Conservation (phyloP, 805 yeast species). For the Maudiozyma serrabonitensis region DNA sequence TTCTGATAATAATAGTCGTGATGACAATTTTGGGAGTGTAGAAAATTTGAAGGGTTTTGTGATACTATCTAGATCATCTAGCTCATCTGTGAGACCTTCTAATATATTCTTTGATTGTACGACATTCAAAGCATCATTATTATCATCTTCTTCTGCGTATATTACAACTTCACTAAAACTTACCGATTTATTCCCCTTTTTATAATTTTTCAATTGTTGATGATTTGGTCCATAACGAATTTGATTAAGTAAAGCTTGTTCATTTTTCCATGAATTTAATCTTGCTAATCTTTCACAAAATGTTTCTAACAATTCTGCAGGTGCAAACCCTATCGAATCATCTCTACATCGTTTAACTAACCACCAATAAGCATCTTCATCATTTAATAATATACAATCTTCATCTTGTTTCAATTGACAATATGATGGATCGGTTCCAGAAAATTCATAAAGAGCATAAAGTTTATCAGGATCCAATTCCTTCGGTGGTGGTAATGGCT, state of each 20-base stretch:
- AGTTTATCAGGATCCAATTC: conserved; percentile 74
- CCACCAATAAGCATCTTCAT: conserved; percentile 96
- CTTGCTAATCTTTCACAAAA: conserved; percentile 85
- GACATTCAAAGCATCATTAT: not conserved
- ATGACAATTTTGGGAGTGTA: too few species aligned
- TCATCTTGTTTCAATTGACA: conserved; percentile 72
- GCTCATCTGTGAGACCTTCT: too few species aligned
- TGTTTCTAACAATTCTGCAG: conserved; percentile 90
- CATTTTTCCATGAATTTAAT: conserved; percentile 84
- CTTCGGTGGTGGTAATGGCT: conserved; percentile 50
- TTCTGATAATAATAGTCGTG: too few species aligned
- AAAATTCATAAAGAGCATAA: conserved; percentile 78
- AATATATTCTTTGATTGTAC: too few species aligned
- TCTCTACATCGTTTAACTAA: conserved; percentile 50
- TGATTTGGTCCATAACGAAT: conserved; percentile 3
- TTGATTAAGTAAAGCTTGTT: conserved; percentile 33
- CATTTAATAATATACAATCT: conserved; percentile 71
- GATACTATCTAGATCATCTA: too few species aligned
- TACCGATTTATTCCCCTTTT: conserved; percentile 22
- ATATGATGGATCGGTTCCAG: conserved; percentile 89
- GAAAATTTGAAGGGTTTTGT: too few species aligned
- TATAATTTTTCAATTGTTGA: conserved; percentile 8
- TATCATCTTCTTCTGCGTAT: conserved; percentile 17
- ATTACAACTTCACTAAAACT: conserved; percentile 26
- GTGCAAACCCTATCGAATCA: conserved; percentile 82